Base-by-base conservation (phyloP, 768 basidiomycete genomes). In the Boletus tomentosulus region DNA sequence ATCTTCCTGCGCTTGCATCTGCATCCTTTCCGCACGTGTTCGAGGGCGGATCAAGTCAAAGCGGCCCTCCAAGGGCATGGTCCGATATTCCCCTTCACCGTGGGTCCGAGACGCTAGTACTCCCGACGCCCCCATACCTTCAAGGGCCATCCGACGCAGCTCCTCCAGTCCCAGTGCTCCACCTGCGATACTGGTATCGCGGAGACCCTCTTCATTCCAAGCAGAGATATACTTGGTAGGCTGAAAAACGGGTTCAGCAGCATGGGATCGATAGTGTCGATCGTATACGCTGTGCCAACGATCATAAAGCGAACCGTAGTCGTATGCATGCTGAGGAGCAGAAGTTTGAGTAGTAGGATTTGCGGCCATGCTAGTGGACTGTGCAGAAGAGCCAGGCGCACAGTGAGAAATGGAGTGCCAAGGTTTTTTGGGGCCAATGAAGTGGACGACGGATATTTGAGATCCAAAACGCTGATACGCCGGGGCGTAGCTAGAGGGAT, bases 341-440 rank as follows among this genome's bases (percentile, higher is more conserved):
- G 50, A 22, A 15, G 46, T 37, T 47, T 60, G 56, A 19, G 53
- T 25, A 27, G 51, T 44, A 38, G 69, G 62, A 50, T 68, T 67
- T 41, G 65, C 56, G 59, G 45, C 57, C 71, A 66, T 58, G 63
- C 70, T 56, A 63, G 57, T 64, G 60, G 68, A 74, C 50, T 53
- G 57, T 56, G 51, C 46, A 64, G 68, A 59, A 46, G 77, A 72
- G 34, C 77, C 81, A 1, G 90, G 85, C 10, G 85, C 75, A 31
- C 92, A 85, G 68, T 78, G 84, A 45, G 82, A 69, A 47, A 93
- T 76, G 16, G 84, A 81, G 47, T 84, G 77, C 96, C 97, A 99
- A 13, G 97, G 96, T 73, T 99, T 99, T 70, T 91, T 83, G n/a
- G 84, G 80, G 15, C 96, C 96, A 61, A 98, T 98, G 65, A 97